These are phyloP conservation scores for Sphaceloma murrayae DNA, from an alignment of 2,329 filamentous ascomycete species.

Conservation along the genomic window DNA sequence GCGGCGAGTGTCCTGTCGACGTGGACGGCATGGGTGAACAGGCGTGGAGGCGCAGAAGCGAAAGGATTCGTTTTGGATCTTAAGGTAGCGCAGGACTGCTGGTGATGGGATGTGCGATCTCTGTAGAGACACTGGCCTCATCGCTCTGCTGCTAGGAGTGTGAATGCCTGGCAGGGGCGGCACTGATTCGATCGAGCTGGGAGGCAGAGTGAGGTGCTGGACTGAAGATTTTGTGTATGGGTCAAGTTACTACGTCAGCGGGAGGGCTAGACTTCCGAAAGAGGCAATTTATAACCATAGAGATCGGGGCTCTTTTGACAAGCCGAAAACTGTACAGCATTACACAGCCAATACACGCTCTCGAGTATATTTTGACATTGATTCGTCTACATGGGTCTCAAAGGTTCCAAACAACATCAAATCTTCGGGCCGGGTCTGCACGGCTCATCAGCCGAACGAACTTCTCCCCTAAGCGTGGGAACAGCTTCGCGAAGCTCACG, in stretches of 20 bases:
- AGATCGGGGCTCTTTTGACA: background rate
- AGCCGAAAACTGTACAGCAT: no score
- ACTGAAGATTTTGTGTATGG: background rate
- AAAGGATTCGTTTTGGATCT: conserved; percentile 18
- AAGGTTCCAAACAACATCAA: no score
- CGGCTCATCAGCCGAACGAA: background rate
- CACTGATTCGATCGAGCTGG: no score
- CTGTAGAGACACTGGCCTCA: conserved; percentile 14
- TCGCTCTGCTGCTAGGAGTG: conserved; percentile 1
- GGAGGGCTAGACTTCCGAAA: background rate
- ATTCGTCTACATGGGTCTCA: no score
- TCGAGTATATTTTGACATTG: no score
- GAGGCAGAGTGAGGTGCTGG: no score
- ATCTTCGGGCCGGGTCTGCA: conserved; percentile 6
- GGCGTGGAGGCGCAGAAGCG: conserved; percentile 14
- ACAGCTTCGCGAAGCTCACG: background rate
- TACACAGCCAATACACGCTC: no score
- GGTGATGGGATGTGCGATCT: conserved; percentile 17
- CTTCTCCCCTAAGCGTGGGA: background rate
- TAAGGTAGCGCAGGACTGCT: conserved; percentile 19
- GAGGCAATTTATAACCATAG: background rate
- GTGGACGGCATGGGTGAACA: conserved; percentile 3
- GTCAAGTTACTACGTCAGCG: background rate
- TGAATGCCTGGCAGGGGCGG: background rate
- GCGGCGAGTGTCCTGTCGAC: conserved; percentile 9